Conservation (phyloP, 352 stramenopile species). For the Phytophthora idaei region DNA sequence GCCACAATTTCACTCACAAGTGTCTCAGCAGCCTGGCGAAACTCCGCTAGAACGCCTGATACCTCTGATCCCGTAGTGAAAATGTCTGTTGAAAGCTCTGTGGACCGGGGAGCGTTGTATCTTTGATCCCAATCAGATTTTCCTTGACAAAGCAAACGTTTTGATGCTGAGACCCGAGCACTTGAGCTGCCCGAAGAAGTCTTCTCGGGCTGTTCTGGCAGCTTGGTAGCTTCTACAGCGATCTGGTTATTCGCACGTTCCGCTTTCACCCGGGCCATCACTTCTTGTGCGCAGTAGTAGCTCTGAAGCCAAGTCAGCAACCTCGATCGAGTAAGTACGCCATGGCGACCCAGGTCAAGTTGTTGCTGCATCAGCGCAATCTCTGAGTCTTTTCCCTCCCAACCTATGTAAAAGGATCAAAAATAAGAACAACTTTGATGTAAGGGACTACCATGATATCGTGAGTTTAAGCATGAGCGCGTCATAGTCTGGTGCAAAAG, state of each 20-base stretch:
- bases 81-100: constrained; percentile 4
- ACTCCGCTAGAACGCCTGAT: constrained; percentile 39
- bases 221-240: constrained; percentile 13
- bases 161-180: constrained; percentile 20
- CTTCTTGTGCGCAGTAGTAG: constrained; percentile 43
- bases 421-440: constrained; percentile 11
- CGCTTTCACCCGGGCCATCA: constrained; percentile 26
- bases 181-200: constrained; percentile 1
- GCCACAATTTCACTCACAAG: constrained; percentile 41
- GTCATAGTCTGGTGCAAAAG: constrained; percentile 24
- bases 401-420: constrained; percentile 43
- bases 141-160: constrained; percentile 9
- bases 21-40: constrained; percentile 45
- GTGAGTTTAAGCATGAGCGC: background rate
- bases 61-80: constrained; percentile 32
- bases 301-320: constrained; percentile 50
- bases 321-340: constrained; percentile 44
- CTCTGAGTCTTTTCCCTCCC: constrained; percentile 49
- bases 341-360: constrained; percentile 49
- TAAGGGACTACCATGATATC: constrained; percentile 25
- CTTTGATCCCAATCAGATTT: constrained; percentile 34
- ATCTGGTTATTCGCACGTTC: constrained; percentile 29
- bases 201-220: constrained; percentile 7
- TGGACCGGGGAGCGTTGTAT: constrained; percentile 20
- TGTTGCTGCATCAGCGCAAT: constrained; percentile 57